Conservation (phyloP, 2,329 filamentous ascomycete species). For the Colletotrichum zoysiae region DNA sequence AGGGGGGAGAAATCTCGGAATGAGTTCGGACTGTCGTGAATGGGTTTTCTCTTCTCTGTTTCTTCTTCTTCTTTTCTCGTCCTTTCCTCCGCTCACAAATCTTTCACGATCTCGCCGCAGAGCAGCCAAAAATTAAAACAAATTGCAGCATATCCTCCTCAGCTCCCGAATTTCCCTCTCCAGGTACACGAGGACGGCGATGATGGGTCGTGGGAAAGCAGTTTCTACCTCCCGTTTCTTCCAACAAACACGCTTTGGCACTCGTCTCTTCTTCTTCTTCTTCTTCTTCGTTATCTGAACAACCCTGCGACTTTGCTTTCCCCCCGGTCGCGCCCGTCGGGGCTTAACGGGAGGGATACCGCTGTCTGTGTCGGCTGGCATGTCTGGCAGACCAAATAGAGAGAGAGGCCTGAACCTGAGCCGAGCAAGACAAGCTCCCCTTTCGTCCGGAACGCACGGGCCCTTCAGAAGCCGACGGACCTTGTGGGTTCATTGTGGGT, state of each 20-base stretch:
- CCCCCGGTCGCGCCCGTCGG: too few relatives aligned
- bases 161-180: neutral
- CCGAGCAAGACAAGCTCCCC: slow-evolving; percentile 11
- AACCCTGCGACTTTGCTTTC: neutral
- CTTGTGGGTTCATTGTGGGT: slow-evolving; percentile 2
- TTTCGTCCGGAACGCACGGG: slow-evolving; percentile 38
- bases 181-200: neutral
- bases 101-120: neutral
- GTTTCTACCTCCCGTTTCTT: neutral
- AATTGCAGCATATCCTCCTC: neutral
- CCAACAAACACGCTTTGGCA: too few relatives aligned
- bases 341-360: neutral
- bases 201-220: neutral
- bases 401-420: neutral
- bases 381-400: neutral
- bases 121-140: too few relatives aligned
- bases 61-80: neutral
- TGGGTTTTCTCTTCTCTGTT: neutral
- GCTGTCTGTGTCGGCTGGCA: slow-evolving; percentile 17
- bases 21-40: slow-evolving; percentile 39
- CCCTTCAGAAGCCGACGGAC: slow-evolving; percentile 1
- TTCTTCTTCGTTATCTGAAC: neutral
- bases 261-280: neutral
- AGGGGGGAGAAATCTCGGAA: slow-evolving; percentile 40
- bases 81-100: neutral